These are phyloP conservation scores for Pterula multifida DNA, from an alignment of 1,284 basidiomycete genomes.

Conservation along the genomic window DNA sequence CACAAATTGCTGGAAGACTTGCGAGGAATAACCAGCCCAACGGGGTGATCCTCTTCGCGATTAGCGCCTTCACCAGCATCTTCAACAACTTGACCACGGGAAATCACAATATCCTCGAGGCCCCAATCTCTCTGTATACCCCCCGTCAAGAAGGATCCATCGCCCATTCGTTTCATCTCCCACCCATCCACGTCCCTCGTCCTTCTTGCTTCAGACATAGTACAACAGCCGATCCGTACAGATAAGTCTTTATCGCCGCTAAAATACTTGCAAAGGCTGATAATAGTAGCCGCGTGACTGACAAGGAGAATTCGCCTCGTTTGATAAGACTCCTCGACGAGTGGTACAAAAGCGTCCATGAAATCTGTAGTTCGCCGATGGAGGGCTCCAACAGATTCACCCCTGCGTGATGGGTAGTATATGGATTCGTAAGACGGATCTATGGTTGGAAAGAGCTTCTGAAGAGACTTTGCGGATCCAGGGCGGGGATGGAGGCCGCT, in stretches of 20 bases:
- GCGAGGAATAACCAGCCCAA: background rate
- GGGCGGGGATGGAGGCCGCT: conserved; percentile 70
- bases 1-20: background rate
- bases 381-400: conserved; percentile 54
- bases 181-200: conserved; percentile 22
- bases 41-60: background rate
- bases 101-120: conserved; percentile 55
- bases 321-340: conserved; percentile 24
- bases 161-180: conserved; percentile 34
- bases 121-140: conserved; percentile 70
- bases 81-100: conserved; percentile 29
- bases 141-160: conserved; percentile 45
- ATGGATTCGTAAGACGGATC: conserved; percentile 51
- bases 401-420: conserved; percentile 59
- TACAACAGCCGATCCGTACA: conserved; percentile 58
- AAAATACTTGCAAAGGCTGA: conserved; percentile 56
- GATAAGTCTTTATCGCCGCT: conserved; percentile 36
- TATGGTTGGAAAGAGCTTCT: conserved; percentile 43
- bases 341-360: conserved; percentile 37
- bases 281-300: conserved; percentile 71
- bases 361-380: conserved; percentile 50
- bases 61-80: background rate
- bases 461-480: conserved; percentile 35
- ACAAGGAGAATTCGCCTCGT: conserved; percentile 51
- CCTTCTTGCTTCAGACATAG: conserved; percentile 40